Percentiles rank a stretch among this genome's conserved stretches.
These are phyloP conservation scores for Plasmodium ovale DNA, from an alignment of 169 alveolate genomes.

Conservation along the genomic window DNA sequence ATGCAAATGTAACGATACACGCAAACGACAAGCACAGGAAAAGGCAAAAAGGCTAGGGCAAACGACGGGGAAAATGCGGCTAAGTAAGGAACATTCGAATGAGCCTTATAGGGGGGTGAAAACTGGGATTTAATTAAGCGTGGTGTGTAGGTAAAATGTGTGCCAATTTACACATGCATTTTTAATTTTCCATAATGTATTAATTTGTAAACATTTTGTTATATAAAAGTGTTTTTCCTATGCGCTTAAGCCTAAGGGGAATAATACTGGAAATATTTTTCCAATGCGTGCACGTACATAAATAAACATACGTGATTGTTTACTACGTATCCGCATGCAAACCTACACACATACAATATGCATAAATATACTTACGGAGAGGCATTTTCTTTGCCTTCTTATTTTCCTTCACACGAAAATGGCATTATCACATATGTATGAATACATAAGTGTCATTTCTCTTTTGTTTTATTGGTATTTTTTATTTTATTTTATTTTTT, in stretches of 20 bases:
- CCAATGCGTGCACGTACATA: no score
- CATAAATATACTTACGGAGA: no score
- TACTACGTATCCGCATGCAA: no score
- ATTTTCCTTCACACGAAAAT: no score
- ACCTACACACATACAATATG: no score
- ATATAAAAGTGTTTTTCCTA: not conserved
- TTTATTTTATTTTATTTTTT: not conserved
- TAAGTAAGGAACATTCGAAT: not conserved
- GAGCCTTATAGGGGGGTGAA: not conserved
- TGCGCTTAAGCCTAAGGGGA: not conserved
- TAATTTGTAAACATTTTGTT: constrained; percentile 22
- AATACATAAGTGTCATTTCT: no score
- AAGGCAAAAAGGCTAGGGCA: not conserved
- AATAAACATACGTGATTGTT: no score
- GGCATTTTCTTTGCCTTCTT: no score
- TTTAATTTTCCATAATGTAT: constrained; percentile 4
- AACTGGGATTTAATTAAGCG: no score
- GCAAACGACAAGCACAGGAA: not conserved
- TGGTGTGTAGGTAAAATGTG: no score
- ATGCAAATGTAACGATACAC: not conserved
- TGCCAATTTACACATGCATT: constrained; percentile 9
- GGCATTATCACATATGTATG: no score
- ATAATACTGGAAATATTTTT: not conserved
- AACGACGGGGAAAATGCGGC: not conserved
- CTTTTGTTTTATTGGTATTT: no score